Conservation (phyloP, 495 filamentous ascomycete genomes). For the Corynascus novoguineensis region DNA sequence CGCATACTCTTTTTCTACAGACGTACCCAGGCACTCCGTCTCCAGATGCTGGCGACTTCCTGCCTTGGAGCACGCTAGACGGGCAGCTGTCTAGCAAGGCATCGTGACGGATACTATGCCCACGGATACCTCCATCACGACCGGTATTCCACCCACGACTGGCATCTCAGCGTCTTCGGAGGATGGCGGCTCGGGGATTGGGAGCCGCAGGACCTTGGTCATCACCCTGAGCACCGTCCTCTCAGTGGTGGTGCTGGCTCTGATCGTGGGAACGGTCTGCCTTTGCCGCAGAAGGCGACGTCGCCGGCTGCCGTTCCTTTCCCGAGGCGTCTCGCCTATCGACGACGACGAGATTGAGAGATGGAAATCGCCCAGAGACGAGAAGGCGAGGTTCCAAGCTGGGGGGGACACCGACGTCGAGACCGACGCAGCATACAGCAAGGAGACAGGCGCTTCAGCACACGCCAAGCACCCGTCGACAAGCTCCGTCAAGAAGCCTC, state of each 20-base stretch:
- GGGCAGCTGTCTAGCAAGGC: slow-evolving; percentile 7
- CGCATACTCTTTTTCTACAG: too few species aligned
- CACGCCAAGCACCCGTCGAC: slow-evolving; percentile 37
- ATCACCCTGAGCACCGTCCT: slow-evolving; percentile 42
- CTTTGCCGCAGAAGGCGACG: slow-evolving; percentile 30
- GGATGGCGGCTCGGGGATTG: slow-evolving; percentile 11
- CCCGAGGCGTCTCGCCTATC: slow-evolving; percentile 44
- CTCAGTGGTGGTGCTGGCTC: slow-evolving; percentile 30
- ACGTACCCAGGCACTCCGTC: neutral
- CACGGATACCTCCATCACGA: slow-evolving; percentile 15
- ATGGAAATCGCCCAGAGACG: slow-evolving; percentile 37
- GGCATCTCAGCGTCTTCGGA: slow-evolving; percentile 13
- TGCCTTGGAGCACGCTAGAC: neutral
- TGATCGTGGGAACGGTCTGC: slow-evolving; percentile 30
- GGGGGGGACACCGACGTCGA: slow-evolving; percentile 22
- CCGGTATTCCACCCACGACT: slow-evolving; percentile 11
- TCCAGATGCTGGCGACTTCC: neutral
- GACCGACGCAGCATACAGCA: slow-evolving; percentile 20
- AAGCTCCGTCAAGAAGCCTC: slow-evolving; percentile 37
- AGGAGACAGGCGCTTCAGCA: slow-evolving; percentile 18
- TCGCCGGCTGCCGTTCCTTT: slow-evolving; percentile 35
- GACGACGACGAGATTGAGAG: slow-evolving; percentile 50
- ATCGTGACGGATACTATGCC: slow-evolving; percentile 24
- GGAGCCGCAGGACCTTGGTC: slow-evolving; percentile 31
- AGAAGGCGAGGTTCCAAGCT: slow-evolving; percentile 18